A percentile compares a stretch with the other conserved stretches of the same genome.
These are phyloP conservation scores for Thecaphora thlaspeos DNA, from an alignment of 1,284 basidiomycete species.

Conservation along the genomic window DNA sequence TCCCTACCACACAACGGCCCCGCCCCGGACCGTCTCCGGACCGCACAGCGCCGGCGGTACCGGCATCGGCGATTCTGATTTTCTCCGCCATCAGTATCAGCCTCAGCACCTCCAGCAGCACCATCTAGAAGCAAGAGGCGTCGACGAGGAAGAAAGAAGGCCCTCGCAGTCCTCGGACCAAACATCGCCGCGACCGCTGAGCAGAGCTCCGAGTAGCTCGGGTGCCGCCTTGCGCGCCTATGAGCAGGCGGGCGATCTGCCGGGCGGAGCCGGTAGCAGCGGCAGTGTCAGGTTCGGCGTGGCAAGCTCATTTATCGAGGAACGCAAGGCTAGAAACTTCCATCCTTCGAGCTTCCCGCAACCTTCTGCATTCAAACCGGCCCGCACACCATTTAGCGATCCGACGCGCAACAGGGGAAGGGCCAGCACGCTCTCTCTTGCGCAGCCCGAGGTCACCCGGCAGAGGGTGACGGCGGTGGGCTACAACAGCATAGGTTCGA, in stretches of 20 bases:
- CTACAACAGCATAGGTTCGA: conserved; percentile 2
- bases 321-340: not conserved
- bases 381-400: conserved; percentile 6
- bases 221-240: no score
- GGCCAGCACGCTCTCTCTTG: conserved; percentile 28
- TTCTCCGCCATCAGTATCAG: not conserved
- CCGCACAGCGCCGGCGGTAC: no score
- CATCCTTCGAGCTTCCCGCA: not conserved
- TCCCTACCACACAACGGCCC: conserved; percentile 20
- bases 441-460: conserved; percentile 13
- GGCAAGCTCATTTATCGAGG: not conserved
- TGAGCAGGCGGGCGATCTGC: no score
- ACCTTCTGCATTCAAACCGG: not conserved
- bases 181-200: not conserved
- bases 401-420: conserved; percentile 30
- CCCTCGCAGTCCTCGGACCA: not conserved
- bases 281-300: no score
- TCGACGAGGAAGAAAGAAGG: no score
- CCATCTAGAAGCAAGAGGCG: no score
- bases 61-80: no score
- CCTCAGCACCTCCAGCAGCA: no score
- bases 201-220: no score
- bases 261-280: no score
- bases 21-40: no score
- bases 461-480: not conserved